Percentiles rank a stretch among this genome's conserved stretches.
Conservation (phyloP, 1,284 basidiomycete species). For the Irpex rosettiformis region DNA sequence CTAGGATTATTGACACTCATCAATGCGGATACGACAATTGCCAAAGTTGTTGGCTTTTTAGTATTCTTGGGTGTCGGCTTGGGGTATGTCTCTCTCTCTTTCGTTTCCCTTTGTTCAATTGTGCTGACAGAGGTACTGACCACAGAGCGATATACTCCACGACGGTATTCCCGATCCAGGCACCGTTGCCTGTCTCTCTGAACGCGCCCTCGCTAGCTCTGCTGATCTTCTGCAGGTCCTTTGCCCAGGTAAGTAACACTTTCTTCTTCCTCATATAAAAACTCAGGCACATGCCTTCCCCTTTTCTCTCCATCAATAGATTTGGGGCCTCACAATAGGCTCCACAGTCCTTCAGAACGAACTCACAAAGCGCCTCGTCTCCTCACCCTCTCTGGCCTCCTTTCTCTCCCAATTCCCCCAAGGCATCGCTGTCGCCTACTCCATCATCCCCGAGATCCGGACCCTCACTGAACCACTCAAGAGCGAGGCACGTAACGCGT, state of each 20-base stretch:
- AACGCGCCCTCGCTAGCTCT: conserved; percentile 7
- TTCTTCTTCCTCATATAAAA: not conserved
- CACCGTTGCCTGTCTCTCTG: conserved; percentile 3
- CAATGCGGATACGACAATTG: not conserved
- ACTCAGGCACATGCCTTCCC: not conserved
- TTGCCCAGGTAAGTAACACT: conserved; percentile 1
- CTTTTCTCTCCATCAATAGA: not conserved
- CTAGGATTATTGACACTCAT: conserved; percentile 1
- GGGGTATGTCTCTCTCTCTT: not conserved
- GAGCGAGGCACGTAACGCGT: not conserved
- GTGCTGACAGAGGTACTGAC: not conserved
- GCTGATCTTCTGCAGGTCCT: conserved; percentile 1
- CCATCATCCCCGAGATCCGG: not conserved
- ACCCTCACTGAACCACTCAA: not conserved
- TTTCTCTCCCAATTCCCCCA: not conserved
- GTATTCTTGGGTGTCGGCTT: conserved; percentile 1
- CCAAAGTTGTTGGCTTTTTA: not conserved
- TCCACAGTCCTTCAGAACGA: not conserved
- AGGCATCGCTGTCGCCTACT: not conserved
- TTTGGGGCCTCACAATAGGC: not conserved
- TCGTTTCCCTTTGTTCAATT: not conserved
- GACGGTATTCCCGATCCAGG: conserved; percentile 5
- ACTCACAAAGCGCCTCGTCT: not conserved
- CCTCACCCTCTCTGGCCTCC: not conserved
- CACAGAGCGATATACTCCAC: not conserved